A percentile compares a stretch with the other conserved stretches of the same genome.
These are phyloP conservation scores for Nepenthes gracilis DNA, from an alignment of 148 eudicot genomes.

Conservation along the genomic window DNA sequence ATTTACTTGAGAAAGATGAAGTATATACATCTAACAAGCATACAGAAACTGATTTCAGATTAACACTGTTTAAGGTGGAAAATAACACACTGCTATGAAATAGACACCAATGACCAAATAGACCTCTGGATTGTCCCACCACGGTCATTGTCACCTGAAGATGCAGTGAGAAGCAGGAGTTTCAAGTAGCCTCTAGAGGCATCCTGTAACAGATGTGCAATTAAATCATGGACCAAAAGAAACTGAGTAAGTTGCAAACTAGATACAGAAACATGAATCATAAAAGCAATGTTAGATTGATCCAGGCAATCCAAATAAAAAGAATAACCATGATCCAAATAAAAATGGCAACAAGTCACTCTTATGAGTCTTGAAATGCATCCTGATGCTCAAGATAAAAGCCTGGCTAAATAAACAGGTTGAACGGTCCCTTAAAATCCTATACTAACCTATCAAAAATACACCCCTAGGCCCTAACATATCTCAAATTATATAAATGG, in stretches of 20 bases:
- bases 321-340: too few relatives aligned
- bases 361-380: too few relatives aligned
- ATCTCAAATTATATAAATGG: too few relatives aligned
- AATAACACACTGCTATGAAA: not conserved
- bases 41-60: not conserved
- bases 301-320: too few relatives aligned
- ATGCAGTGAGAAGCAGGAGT: slow-evolving; percentile 77
- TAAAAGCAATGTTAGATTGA: not conserved
- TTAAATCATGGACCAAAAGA: not conserved
- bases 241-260: not conserved
- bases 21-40: not conserved
- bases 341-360: too few relatives aligned
- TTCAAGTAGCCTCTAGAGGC: slow-evolving; percentile 87
- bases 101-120: slow-evolving; percentile 7
- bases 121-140: slow-evolving; percentile 92
- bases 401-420: too few relatives aligned
- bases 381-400: too few relatives aligned
- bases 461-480: too few relatives aligned
- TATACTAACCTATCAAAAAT: too few relatives aligned
- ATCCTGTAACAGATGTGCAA: slow-evolving; percentile 34
- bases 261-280: not conserved
- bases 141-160: slow-evolving; percentile 70
- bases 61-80: not conserved
- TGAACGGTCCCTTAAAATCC: too few relatives aligned
- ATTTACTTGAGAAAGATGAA: not conserved